Evolutionary conservation across 257 asterid species (phyloP).

Genomic region (Buddleja alternifolia): DNA sequence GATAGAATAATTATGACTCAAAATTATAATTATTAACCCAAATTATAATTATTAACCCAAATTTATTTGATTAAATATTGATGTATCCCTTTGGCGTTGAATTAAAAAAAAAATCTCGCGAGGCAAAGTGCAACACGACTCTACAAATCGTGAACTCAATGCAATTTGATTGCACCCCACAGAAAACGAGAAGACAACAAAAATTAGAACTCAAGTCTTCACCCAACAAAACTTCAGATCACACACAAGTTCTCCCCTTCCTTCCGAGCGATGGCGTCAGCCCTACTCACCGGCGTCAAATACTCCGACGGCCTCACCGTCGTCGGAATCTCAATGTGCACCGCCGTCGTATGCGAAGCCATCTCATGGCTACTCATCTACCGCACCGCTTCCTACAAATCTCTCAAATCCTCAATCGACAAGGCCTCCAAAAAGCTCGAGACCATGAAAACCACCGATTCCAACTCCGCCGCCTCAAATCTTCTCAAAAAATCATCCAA

Average conservation of each 20-base stretch:
- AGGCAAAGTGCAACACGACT: too few relatives aligned
- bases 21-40: too few relatives aligned
- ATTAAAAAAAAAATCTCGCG: too few relatives aligned
- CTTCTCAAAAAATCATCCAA: slow-evolving; percentile 62
- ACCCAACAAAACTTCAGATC: slow-evolving; percentile 6
- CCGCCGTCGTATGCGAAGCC: slow-evolving; percentile 87
- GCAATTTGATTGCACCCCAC: too few relatives aligned
- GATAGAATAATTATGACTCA: too few relatives aligned
- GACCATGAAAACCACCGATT: slow-evolving; percentile 71
- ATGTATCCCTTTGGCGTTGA: too few relatives aligned
- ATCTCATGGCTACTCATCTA: slow-evolving; percentile 94
- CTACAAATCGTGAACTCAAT: too few relatives aligned
- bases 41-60: too few relatives aligned
- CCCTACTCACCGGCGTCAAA: slow-evolving; percentile 46
- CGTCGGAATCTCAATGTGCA: slow-evolving; percentile 73
- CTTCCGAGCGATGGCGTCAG: slow-evolving; percentile 77
- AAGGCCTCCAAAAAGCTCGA: slow-evolving; percentile 97
- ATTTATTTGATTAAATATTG: too few relatives aligned
- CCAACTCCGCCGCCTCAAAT: slow-evolving; percentile 36
- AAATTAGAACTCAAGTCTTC: too few relatives aligned
- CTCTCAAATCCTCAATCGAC: slow-evolving; percentile 91
- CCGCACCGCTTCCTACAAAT: slow-evolving; percentile 88
- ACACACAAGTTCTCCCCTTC: not conserved
- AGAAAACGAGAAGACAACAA: too few relatives aligned
- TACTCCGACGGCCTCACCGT: slow-evolving; percentile 83